A percentile compares a stretch with the other conserved stretches of the same genome.
These are phyloP conservation scores for Diaporthe eres DNA, from an alignment of 2,329 filamentous ascomycete species.

Conservation along the genomic window DNA sequence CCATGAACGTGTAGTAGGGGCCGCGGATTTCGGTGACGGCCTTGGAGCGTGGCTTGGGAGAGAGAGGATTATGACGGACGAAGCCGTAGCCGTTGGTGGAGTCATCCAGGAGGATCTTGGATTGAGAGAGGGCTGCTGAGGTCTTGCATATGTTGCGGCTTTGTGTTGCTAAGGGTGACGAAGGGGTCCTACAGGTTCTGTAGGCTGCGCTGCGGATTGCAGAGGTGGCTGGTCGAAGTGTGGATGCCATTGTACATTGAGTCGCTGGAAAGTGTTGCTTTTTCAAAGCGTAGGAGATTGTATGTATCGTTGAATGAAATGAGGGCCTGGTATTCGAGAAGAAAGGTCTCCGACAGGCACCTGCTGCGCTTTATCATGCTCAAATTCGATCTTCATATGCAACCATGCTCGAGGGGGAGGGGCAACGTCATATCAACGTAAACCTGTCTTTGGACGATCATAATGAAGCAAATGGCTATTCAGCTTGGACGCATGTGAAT, in stretches of 20 bases:
- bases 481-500: neutral
- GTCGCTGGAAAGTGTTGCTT: neutral
- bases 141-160: neutral
- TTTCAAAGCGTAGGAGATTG: neutral
- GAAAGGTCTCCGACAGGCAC: neutral
- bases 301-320: neutral
- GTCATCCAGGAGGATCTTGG: neutral
- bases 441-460: neutral
- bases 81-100: slow-evolving; percentile 61
- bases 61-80: slow-evolving; percentile 62
- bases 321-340: neutral
- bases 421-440: slow-evolving; percentile 1
- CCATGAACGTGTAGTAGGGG: slow-evolving; percentile 69
- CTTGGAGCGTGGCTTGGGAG: slow-evolving; percentile 62
- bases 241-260: neutral
- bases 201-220: neutral
- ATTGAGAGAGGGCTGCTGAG: neutral
- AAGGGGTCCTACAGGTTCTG: neutral
- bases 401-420: no score
- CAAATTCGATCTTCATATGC: neutral
- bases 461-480: neutral
- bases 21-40: slow-evolving; percentile 69
- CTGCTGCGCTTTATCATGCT: neutral
- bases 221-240: neutral
- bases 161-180: neutral